Evolutionary conservation across 2,329 filamentous ascomycete species (phyloP).

Genomic region (Cytospora mali): DNA sequence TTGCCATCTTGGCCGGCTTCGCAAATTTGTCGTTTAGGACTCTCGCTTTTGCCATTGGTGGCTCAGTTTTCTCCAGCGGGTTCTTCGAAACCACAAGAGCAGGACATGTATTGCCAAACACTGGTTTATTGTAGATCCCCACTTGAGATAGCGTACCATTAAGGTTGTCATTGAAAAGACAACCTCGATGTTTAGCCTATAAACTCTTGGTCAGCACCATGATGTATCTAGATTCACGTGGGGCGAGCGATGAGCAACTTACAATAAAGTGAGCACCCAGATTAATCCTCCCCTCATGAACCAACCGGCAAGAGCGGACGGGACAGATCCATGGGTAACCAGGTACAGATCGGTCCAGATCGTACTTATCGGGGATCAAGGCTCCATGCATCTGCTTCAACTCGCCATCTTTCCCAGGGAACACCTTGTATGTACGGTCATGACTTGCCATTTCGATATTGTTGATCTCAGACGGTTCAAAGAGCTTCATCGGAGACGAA

Average conservation of each 20-base stretch:
- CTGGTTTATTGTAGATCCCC: slow-evolving; percentile 13
- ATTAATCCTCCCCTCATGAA: slow-evolving; percentile 20
- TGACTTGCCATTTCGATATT: slow-evolving; percentile 18
- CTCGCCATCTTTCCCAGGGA: slow-evolving; percentile 25
- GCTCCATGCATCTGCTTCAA: slow-evolving; percentile 23
- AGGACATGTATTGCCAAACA: slow-evolving; percentile 4
- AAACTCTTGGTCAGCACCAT: background rate
- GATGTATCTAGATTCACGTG: background rate
- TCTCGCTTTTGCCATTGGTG: slow-evolving; percentile 14
- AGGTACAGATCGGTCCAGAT: slow-evolving; percentile 28
- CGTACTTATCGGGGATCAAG: slow-evolving; percentile 32
- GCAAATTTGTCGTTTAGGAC: background rate
- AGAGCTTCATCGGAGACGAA: background rate
- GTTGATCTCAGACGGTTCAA: slow-evolving; percentile 17
- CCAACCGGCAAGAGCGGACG: slow-evolving; percentile 30
- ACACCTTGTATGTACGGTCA: slow-evolving; percentile 21
- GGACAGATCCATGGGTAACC: slow-evolving; percentile 33
- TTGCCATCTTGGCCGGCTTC: background rate
- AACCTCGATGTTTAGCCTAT: slow-evolving; percentile 21
- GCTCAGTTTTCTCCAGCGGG: slow-evolving; percentile 8
- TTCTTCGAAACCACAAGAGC: slow-evolving; percentile 18
- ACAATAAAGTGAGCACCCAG: slow-evolving; percentile 32
- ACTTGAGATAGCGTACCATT: slow-evolving; percentile 27
- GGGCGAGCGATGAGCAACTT: background rate
- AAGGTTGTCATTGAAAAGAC: slow-evolving; percentile 26